phyloP scores from a whole-genome alignment of 768 basidiomycete species.

The Porpolomopsis calyptriformis region DNA sequence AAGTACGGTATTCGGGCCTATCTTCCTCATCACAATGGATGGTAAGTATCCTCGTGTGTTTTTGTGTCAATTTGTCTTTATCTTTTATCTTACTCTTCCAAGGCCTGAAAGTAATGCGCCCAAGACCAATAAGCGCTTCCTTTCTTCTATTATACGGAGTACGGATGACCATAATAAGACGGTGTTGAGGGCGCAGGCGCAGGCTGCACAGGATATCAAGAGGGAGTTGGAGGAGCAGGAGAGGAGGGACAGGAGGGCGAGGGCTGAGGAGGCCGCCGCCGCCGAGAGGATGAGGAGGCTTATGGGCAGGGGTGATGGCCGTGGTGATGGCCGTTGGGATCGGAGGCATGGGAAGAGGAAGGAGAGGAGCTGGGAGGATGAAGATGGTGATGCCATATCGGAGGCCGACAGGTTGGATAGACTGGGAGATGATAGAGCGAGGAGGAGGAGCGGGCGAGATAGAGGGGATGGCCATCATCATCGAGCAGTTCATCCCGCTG shows the following conservation, averaged over 20 bases:
- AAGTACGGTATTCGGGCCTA: constrained; percentile 75
- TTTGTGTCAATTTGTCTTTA: neutral
- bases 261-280: constrained; percentile 68
- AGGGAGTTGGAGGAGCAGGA: constrained; percentile 57
- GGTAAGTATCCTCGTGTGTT: constrained; percentile 24
- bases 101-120: constrained; percentile 58
- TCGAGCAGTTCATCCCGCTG: neutral
- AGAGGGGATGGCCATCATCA: no score
- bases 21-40: constrained; percentile 44
- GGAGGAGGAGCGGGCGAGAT: neutral
- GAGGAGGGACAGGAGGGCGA: constrained; percentile 44
- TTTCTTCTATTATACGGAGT: constrained; percentile 77
- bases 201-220: constrained; percentile 65
- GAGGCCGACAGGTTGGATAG: constrained; percentile 7
- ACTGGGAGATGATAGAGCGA: constrained; percentile 16
- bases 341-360: constrained; percentile 43
- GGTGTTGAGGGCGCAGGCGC: constrained; percentile 61
- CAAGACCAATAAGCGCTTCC: constrained; percentile 72
- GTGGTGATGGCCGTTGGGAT: constrained; percentile 37
- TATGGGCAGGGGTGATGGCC: constrained; percentile 20
- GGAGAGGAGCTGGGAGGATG: constrained; percentile 41
- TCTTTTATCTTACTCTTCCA: no score
- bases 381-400: constrained; percentile 28
- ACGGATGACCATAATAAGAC: constrained; percentile 95
- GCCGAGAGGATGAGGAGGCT: constrained; percentile 44